Conservation (phyloP, 192 early-diverging fungal genomes). For the Coemansia sp. region DNA sequence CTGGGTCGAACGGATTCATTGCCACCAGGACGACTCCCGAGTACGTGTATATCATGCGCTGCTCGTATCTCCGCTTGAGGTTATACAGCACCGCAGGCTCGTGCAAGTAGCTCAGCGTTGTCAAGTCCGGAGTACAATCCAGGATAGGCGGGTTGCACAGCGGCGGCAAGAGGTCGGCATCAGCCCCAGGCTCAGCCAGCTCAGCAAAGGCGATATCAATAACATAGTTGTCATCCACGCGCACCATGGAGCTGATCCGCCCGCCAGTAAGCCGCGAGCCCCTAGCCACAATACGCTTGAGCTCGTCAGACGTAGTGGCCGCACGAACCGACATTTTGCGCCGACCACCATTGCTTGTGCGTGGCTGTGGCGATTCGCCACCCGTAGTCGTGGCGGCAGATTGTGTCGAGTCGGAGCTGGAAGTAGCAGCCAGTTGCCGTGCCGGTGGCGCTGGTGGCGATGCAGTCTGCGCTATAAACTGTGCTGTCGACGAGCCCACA, state of each 20-base stretch:
- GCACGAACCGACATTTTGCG: constrained; percentile 32
- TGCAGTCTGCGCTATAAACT: constrained; percentile 43
- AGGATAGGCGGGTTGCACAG: constrained; percentile 92
- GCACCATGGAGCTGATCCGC: constrained; percentile 40
- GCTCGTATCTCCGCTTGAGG: constrained; percentile 85
- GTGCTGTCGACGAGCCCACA: constrained; percentile 32
- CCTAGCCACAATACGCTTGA: constrained; percentile 38
- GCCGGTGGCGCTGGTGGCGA: constrained; percentile 15
- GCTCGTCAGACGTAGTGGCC: constrained; percentile 36
- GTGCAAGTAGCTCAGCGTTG: constrained; percentile 90
- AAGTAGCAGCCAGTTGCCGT: constrained; percentile 6
- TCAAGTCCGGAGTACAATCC: constrained; percentile 86
- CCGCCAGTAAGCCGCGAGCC: constrained; percentile 55
- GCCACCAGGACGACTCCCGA: constrained; percentile 98
- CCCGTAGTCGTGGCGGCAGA: not conserved
- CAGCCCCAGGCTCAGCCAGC: constrained; percentile 46
- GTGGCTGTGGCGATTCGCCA: not conserved
- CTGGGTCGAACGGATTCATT: constrained; percentile 90
- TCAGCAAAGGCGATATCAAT: constrained; percentile 46
- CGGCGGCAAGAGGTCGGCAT: constrained; percentile 70
- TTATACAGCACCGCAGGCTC: constrained; percentile 95
- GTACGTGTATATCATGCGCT: constrained; percentile 96
- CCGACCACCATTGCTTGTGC: not conserved
- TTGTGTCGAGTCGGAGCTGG: constrained; percentile 7
- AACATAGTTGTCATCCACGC: constrained; percentile 36